Percentiles rank a stretch among this genome's conserved stretches.
Conservation (phyloP, 495 filamentous ascomycete genomes). For the Penicillium angulare region DNA sequence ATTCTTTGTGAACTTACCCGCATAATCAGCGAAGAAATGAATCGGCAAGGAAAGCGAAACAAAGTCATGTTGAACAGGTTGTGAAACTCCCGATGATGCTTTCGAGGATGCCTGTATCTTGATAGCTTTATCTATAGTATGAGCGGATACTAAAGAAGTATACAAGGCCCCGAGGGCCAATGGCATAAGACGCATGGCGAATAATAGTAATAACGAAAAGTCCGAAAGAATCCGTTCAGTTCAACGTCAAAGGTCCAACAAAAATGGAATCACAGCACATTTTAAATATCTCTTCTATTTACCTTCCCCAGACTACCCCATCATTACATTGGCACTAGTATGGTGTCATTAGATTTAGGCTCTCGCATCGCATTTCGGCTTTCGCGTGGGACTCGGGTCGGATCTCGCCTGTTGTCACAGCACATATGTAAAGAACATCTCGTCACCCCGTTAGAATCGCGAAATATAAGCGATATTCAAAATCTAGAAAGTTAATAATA, state of each 20-base stretch:
- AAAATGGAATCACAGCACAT: no score
- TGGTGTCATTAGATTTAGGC: not conserved
- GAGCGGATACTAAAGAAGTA: not conserved
- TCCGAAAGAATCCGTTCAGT: not conserved
- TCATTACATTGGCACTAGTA: not conserved
- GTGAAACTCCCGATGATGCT: not conserved
- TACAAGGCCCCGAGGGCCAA: not conserved
- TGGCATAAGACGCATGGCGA: not conserved
- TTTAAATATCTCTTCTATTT: no score
- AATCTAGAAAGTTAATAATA: no score
- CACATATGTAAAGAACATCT: no score
- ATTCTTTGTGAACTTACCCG: not conserved
- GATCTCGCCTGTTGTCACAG: not conserved
- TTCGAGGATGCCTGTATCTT: not conserved
- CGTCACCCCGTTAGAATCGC: no score
- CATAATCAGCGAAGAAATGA: not conserved
- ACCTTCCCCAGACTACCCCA: not conserved
- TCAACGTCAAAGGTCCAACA: not conserved
- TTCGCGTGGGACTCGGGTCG: conserved; percentile 1
- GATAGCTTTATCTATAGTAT: not conserved
- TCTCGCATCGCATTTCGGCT: conserved; percentile 1
- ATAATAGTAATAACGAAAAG: not conserved
- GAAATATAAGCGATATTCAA: no score
- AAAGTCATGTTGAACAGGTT: not conserved
- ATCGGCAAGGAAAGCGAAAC: not conserved